Evolutionary conservation across 352 stramenopile genomes (phyloP).

Genomic region (Pythium dissimile): DNA sequence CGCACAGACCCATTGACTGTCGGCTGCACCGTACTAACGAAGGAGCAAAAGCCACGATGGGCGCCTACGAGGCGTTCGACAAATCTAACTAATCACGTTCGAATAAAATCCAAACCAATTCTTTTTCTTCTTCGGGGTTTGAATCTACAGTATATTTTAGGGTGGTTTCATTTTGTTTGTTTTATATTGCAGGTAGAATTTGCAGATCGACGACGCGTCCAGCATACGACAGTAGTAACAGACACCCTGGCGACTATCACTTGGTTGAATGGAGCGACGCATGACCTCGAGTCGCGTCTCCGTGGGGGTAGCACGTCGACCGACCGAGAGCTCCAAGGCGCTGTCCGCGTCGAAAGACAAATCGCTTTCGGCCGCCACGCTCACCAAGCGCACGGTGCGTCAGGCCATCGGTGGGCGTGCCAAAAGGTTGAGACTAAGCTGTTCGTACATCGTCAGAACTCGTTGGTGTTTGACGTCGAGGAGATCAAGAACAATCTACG

Average conservation of each 20-base stretch:
- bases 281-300: conserved; percentile 10
- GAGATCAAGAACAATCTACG: conserved; percentile 55
- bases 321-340: conserved; percentile 47
- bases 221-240: no score
- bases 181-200: no score
- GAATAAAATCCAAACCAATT: neutral
- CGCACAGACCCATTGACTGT: neutral
- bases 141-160: neutral
- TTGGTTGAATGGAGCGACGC: neutral
- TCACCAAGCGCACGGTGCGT: conserved; percentile 58
- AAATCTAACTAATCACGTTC: neutral
- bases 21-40: neutral
- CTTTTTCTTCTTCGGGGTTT: neutral
- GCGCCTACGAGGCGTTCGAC: conserved; percentile 4
- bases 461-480: conserved; percentile 46
- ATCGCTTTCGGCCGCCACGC: conserved; percentile 46
- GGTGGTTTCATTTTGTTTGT: no score
- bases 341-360: conserved; percentile 43
- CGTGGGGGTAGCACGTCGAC: conserved; percentile 26
- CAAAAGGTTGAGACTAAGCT: neutral
- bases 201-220: no score
- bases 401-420: neutral
- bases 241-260: no score
- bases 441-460: no score
- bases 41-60: neutral